These are phyloP conservation scores for Rhodotorula graminis DNA, from an alignment of 768 basidiomycete species.

Conservation along the genomic window DNA sequence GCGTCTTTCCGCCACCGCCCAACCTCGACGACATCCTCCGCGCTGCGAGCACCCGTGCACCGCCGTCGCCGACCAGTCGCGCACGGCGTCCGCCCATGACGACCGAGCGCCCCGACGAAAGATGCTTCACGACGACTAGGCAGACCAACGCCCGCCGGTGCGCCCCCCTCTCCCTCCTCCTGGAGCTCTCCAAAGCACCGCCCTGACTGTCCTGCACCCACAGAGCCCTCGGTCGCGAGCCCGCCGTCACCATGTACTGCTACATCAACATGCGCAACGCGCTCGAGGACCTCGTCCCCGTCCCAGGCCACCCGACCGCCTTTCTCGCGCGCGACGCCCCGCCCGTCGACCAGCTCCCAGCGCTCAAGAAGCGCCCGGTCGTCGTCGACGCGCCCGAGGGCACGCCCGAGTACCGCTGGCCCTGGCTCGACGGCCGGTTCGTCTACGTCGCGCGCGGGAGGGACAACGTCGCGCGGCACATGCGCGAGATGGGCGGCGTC, in stretches of 20 bases:
- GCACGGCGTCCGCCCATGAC: background rate
- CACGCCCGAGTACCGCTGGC: constrained; percentile 27
- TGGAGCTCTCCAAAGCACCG: no score
- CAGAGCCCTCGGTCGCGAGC: constrained; percentile 29
- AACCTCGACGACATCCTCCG: constrained; percentile 5
- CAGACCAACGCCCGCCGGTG: constrained; percentile 35
- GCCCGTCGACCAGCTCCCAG: background rate
- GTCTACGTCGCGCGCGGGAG: constrained; percentile 30
- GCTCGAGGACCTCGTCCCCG: constrained; percentile 21
- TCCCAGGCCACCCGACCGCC: constrained; percentile 23
- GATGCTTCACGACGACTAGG: constrained; percentile 17
- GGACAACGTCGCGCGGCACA: constrained; percentile 17
- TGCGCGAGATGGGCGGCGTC: constrained; percentile 23
- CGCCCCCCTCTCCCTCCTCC: background rate
- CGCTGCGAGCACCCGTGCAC: background rate
- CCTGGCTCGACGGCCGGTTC: constrained; percentile 31
- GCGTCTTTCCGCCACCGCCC: background rate
- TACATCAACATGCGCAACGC: constrained; percentile 37
- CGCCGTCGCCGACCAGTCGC: background rate
- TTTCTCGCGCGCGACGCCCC: constrained; percentile 33
- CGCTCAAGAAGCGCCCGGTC: background rate
- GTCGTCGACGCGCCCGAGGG: background rate
- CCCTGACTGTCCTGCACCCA: no score
- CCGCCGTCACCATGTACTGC: constrained; percentile 20
- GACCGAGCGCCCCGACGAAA: constrained; percentile 21